Evolutionary conservation across 371 early-diverging fungal species (phyloP).

Genomic region (Mucor circinelloides): DNA sequence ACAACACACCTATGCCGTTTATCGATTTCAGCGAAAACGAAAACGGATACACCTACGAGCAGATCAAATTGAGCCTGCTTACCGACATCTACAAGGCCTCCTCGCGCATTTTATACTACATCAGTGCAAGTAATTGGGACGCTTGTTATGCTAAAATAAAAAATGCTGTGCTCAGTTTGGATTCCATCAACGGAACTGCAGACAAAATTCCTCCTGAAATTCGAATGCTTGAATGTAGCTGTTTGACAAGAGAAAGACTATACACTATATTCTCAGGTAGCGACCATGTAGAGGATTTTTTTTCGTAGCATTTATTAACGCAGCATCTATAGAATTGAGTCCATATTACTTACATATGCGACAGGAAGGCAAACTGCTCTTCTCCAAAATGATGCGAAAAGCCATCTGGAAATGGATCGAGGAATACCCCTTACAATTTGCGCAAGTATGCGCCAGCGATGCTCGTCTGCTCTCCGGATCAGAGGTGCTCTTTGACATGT

Average conservation of each 20-base stretch:
- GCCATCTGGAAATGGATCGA: conserved; percentile 91
- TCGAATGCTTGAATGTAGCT: conserved; percentile 74
- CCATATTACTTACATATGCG: conserved; percentile 66
- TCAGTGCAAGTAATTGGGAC: conserved; percentile 83
- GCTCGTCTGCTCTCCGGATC: conserved; percentile 68
- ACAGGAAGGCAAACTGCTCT: conserved; percentile 63
- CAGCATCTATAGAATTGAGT: conserved; percentile 72
- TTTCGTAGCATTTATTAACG: too few relatives aligned
- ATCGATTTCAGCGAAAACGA: conserved; percentile 11
- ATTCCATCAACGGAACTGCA: conserved; percentile 48
- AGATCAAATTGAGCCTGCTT: conserved; percentile 43
- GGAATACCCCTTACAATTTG: conserved; percentile 71
- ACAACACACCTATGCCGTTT: background rate
- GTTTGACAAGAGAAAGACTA: conserved; percentile 67
- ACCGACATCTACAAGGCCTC: conserved; percentile 68
- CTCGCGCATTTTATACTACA: conserved; percentile 76
- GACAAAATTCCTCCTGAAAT: conserved; percentile 65
- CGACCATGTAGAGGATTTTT: too few relatives aligned
- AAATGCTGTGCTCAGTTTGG: conserved; percentile 46
- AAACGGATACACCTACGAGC: conserved; percentile 31
- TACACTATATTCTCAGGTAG: conserved; percentile 72
- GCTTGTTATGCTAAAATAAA: conserved; percentile 76
- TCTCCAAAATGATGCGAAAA: conserved; percentile 69
- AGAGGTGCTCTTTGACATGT: conserved; percentile 78
- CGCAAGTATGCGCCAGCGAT: conserved; percentile 60